These are phyloP conservation scores for Entomortierella beljakovae DNA, from an alignment of 192 early-diverging fungal species.

Conservation along the genomic window DNA sequence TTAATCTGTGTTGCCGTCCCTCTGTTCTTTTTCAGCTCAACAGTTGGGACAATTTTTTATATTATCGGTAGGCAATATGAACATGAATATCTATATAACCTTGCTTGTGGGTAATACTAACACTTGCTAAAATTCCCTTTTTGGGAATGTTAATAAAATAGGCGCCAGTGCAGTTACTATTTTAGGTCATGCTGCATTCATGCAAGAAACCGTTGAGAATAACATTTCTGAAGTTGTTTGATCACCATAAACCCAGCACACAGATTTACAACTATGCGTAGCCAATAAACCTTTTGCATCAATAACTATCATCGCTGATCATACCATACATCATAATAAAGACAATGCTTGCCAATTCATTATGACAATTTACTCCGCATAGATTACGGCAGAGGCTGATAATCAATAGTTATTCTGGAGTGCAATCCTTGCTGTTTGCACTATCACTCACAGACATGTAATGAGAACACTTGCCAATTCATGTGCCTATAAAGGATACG, in stretches of 20 bases:
- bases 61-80: slow-evolving; percentile 60
- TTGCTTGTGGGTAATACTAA: too few relatives aligned
- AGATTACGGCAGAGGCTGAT: too few relatives aligned
- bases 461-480: too few relatives aligned
- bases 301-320: too few relatives aligned
- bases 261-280: too few relatives aligned
- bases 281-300: too few relatives aligned
- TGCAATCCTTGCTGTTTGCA: too few relatives aligned
- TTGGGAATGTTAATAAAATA: slow-evolving; percentile 7
- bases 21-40: slow-evolving; percentile 66
- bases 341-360: background rate
- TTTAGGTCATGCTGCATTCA: slow-evolving; percentile 64
- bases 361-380: slow-evolving; percentile 3
- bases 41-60: slow-evolving; percentile 68
- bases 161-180: slow-evolving; percentile 68
- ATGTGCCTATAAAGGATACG: too few relatives aligned
- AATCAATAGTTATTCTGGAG: too few relatives aligned
- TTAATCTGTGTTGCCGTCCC: slow-evolving; percentile 57
- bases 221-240: slow-evolving; percentile 53
- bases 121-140: background rate
- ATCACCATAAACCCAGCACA: too few relatives aligned
- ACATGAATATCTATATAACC: background rate
- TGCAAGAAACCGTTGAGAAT: slow-evolving; percentile 60
- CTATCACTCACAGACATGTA: too few relatives aligned
- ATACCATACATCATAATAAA: slow-evolving; percentile 3